Conservation (phyloP, 2,329 filamentous ascomycete genomes). For the Diaporthe citrichinensis region DNA sequence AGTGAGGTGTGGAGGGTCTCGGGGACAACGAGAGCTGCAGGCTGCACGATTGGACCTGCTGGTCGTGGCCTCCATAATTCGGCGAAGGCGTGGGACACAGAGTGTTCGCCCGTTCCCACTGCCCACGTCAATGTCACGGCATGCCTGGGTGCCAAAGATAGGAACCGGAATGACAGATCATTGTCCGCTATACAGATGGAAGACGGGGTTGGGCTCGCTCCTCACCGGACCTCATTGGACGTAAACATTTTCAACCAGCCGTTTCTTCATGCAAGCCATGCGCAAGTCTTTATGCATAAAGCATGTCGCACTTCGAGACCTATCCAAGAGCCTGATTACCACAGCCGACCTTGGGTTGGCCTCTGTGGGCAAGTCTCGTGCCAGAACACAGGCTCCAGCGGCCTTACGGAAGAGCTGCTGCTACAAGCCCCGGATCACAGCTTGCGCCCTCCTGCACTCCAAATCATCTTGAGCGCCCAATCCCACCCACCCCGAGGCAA, state of each 20-base stretch:
- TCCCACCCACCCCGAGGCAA: constrained; percentile 6
- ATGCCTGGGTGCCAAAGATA: not conserved
- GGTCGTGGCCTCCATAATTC: not conserved
- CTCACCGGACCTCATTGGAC: not conserved
- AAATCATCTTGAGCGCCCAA: constrained; percentile 3
- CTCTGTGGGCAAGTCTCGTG: not conserved
- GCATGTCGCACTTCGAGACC: not conserved
- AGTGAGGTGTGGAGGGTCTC: not conserved
- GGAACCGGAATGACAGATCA: not conserved
- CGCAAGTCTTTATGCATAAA: not conserved
- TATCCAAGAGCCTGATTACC: not conserved
- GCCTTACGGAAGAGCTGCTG: not conserved
- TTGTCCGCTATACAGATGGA: not conserved
- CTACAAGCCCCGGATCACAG: constrained; percentile 15
- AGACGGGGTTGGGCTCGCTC: not conserved
- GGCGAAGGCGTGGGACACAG: no score
- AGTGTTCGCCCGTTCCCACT: not conserved
- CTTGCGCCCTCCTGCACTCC: not conserved
- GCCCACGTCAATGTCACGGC: not conserved
- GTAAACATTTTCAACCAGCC: not conserved
- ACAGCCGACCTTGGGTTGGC: not conserved
- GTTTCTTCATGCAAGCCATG: not conserved
- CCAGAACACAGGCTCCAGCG: not conserved
- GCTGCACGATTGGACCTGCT: not conserved
- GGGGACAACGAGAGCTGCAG: not conserved